Base-by-base conservation (phyloP, 2,329 filamentous ascomycete genomes). In the Claviceps pazoutovae region DNA sequence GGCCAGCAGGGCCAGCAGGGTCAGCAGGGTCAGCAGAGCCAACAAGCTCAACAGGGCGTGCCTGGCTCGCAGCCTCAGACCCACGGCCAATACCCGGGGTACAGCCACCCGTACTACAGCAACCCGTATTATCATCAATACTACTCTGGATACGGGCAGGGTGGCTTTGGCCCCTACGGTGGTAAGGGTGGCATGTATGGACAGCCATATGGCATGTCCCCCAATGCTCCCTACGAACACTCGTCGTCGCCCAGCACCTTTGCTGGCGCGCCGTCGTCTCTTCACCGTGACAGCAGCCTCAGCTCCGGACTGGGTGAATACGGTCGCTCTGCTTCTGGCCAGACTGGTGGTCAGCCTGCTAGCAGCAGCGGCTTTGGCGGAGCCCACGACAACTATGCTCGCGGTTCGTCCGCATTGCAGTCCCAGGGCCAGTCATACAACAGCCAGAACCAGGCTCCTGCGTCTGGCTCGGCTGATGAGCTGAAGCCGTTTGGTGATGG, bases 41-140 rank as follows among this genome's bases (percentile, higher is more conserved):
- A 75, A 58, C 64, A 66, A 56, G 46, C 51, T 19, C 53, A 56
- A 59, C 68, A 64, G 53, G 67, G 63, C 34, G 66, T 60, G n/a
- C 71, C 70, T 43, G 66, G 66, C 46, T 66, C 70, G 50, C 71
- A 73, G 62, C 70, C 68, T 17, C 71, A 72, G 58, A 65, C 69
- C 26, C 69, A 72, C 54, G 67, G 64, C 44, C 74, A 76, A 59
- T 79, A 78, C 60, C 71, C 73, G 42, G 74, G 74, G 58, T 72
- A 71, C 61, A 73, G 66, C 59, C 77, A 80, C 59, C 77, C 77
- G 1, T 83, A 83, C 66, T 82, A 76, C 60, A 71, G 69, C 58
- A 81, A 75, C 65, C 79, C 79, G 1, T 83, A 81, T 64, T 84
- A 84, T 59, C 71, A 75, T 55, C 73, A 77, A 53, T 83, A 82